A percentile compares a stretch with the other conserved stretches of the same genome.
These are phyloP conservation scores for Fusarium longipes DNA, from an alignment of 2,329 filamentous ascomycete genomes.

Conservation along the genomic window DNA sequence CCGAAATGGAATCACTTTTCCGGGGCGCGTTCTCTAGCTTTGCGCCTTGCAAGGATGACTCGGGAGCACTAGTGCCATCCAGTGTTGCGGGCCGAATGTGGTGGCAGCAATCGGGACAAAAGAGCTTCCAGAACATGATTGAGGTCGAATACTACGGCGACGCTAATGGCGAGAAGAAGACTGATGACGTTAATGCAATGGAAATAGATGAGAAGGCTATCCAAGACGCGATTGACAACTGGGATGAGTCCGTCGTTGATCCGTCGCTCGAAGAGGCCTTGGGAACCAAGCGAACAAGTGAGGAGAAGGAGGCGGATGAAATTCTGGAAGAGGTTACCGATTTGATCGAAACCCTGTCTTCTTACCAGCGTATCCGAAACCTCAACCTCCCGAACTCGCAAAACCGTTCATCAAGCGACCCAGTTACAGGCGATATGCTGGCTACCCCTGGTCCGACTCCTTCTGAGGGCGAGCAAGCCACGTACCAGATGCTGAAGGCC, in stretches of 20 bases:
- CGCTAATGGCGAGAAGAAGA: slow-evolving; percentile 51
- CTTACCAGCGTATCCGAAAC: slow-evolving; percentile 83
- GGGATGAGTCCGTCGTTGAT: slow-evolving; percentile 68
- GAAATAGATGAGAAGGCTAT: slow-evolving; percentile 65
- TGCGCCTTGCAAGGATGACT: slow-evolving; percentile 79
- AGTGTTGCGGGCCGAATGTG: slow-evolving; percentile 76
- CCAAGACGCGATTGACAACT: slow-evolving; percentile 66
- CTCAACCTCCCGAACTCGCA: slow-evolving; percentile 73
- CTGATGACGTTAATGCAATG: slow-evolving; percentile 47
- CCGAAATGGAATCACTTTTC: slow-evolving; percentile 79
- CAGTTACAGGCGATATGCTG: slow-evolving; percentile 74
- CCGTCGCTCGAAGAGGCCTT: slow-evolving; percentile 66
- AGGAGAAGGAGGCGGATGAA: slow-evolving; percentile 76
- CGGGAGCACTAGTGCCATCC: slow-evolving; percentile 75
- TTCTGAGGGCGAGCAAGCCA: slow-evolving; percentile 68
- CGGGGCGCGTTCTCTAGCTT: slow-evolving; percentile 83
- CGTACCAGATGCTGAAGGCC: slow-evolving; percentile 79
- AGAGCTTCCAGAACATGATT: slow-evolving; percentile 72
- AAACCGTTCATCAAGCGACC: slow-evolving; percentile 69
- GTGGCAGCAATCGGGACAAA: slow-evolving; percentile 79
- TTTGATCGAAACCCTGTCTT: slow-evolving; percentile 79
- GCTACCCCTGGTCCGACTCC: slow-evolving; percentile 75
- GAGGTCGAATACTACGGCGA: slow-evolving; percentile 62
- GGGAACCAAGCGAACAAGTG: slow-evolving; percentile 64
- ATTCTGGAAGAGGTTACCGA: slow-evolving; percentile 79